phyloP scores from a whole-genome alignment of 371 early-diverging fungal genomes.

The Capniomyces stellatus region DNA sequence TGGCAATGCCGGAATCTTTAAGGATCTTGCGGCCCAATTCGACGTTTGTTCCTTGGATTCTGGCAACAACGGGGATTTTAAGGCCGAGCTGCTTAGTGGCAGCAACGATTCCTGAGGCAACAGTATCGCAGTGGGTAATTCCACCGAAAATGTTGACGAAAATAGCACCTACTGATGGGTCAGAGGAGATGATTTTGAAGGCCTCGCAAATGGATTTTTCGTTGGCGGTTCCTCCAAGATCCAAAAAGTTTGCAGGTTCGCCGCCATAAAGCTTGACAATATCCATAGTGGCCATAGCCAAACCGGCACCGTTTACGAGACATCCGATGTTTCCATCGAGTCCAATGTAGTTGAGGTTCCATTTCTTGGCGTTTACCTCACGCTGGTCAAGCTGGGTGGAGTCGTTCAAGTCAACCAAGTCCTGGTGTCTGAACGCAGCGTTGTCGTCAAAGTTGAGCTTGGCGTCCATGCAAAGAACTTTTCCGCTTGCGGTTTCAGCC shows the following conservation, averaged over 20 bases:
- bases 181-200: conserved; percentile 94
- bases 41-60: conserved; percentile 81
- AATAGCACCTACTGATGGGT: conserved; percentile 83
- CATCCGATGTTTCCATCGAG: conserved; percentile 77
- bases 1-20: conserved; percentile 73
- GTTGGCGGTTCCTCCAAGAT: conserved; percentile 94
- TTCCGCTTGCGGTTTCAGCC: conserved; percentile 72
- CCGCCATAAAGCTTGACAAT: conserved; percentile 97
- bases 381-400: conserved; percentile 90
- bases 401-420: conserved; percentile 74
- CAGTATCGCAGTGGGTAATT: conserved; percentile 97
- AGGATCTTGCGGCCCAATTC: conserved; percentile 77
- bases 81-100: conserved; percentile 81
- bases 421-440: conserved; percentile 92
- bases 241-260: conserved; percentile 98
- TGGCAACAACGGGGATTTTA: conserved; percentile 85
- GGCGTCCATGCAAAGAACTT: conserved; percentile 81
- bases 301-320: conserved; percentile 92
- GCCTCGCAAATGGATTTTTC: conserved; percentile 94
- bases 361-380: conserved; percentile 91
- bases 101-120: conserved; percentile 93
- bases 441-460: conserved; percentile 97
- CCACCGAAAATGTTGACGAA: conserved; percentile 99
- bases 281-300: conserved; percentile 99
- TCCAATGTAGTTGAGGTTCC: conserved; percentile 96